These are phyloP conservation scores for Neurospora sp. DNA, from an alignment of 495 filamentous ascomycete genomes.

Conservation along the genomic window DNA sequence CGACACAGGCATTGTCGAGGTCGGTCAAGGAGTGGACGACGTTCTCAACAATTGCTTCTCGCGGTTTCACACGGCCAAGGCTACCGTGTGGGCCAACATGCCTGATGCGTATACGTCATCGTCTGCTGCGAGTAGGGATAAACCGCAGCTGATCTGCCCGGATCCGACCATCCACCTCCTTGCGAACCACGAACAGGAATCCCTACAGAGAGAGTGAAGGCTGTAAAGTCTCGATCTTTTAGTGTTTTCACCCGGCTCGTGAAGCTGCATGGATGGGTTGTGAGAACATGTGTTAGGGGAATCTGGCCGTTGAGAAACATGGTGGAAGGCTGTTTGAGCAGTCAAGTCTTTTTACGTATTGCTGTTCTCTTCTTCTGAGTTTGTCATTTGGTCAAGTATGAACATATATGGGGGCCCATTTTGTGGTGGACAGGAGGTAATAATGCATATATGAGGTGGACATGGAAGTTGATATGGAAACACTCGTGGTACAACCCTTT, in stretches of 20 bases:
- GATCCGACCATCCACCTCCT: constrained; percentile 9
- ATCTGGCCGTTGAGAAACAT: not conserved
- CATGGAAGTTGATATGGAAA: not conserved
- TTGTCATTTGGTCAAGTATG: not conserved
- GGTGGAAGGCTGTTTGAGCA: not conserved
- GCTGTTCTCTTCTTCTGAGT: not conserved
- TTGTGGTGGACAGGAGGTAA: not conserved
- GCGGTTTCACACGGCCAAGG: constrained; percentile 29
- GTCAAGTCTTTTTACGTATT: not conserved
- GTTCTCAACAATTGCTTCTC: constrained; percentile 29
- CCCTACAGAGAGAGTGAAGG: not conserved
- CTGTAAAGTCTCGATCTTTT: not conserved
- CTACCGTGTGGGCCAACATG: constrained; percentile 34
- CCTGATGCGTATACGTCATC: constrained; percentile 27
- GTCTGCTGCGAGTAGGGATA: not conserved
- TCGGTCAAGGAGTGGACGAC: constrained; percentile 26
- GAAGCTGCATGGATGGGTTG: not conserved
- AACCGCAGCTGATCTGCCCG: constrained; percentile 6
- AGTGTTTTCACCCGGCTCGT: not conserved
- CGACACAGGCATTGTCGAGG: constrained; percentile 34
- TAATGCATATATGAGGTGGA: not conserved
- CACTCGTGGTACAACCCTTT: not conserved
- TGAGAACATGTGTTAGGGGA: not conserved
- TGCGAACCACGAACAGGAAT: not conserved
- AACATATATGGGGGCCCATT: not conserved